Evolutionary conservation across 305 asterid genomes (phyloP), one percentile per base, ranked within the genome.

Genomic region (Fraxinus sp.): DNA sequence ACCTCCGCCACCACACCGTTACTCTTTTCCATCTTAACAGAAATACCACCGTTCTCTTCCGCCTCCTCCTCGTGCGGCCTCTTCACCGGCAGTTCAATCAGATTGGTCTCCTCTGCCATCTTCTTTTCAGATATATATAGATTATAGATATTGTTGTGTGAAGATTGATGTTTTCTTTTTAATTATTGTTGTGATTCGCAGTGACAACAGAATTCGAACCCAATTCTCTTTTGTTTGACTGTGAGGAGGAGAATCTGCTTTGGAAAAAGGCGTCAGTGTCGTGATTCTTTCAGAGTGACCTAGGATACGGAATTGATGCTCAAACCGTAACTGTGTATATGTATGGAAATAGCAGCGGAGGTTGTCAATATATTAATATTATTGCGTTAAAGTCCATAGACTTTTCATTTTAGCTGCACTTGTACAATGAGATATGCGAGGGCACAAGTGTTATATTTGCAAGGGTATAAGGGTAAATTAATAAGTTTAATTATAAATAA

Each of bases 1-100:
- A 18, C 13, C 13, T 59, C 87, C 74, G 26, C 13, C 14, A 62
- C 86, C 74, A 62, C 85, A 49, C 86, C 88, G 85, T 81, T 82
- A 59, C 75, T 83, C 36, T 2, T 80, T 33, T 88, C 95, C 97
- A 94, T 92, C 52, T 84, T 83, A 52, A 75, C 82, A 26, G 85
- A 22, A 36, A 76, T 90, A 81, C 80, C 84, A 86, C 85, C 87
- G 78, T 74, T 77, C n/a, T 20, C 62, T 64, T 64, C 73, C 73
- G 16, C n/a, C 57, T 72, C 83, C 83, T 80, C 87, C 81, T 85
- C 90, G 73, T 92, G 86, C 77, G 83, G 87, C 78, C 91, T 90
- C 85, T 89, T 90, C 85, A 78, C 81, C 39, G 92, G 90, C 78
- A 90, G 86, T 86, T 91, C 91, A 77, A 35, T 66, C 78, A 75